Percentiles rank a stretch among this genome's conserved stretches.
These are phyloP conservation scores for Suhomyces wounanorum DNA, from an alignment of 1,139 yeast species.

Conservation along the genomic window DNA sequence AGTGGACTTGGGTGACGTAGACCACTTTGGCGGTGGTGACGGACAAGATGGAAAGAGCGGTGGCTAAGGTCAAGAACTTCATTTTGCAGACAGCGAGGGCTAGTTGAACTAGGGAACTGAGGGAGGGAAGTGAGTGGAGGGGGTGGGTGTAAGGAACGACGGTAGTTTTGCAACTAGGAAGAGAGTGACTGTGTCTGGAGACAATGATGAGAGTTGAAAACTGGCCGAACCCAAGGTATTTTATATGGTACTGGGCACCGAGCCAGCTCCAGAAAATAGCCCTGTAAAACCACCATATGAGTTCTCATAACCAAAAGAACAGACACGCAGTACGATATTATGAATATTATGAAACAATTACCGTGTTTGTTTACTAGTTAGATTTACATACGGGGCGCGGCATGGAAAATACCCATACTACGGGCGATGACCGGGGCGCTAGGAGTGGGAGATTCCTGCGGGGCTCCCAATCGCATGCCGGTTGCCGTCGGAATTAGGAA, in stretches of 20 bases:
- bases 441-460: background rate
- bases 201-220: background rate
- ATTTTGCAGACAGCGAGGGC: slow-evolving; percentile 12
- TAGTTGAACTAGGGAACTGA: slow-evolving; percentile 1
- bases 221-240: background rate
- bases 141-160: slow-evolving; percentile 7
- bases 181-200: slow-evolving; percentile 10
- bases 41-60: slow-evolving; percentile 19
- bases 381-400: background rate
- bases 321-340: slow-evolving; percentile 1
- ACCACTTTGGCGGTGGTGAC: slow-evolving; percentile 25
- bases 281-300: background rate
- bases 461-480: background rate
- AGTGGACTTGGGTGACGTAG: slow-evolving; percentile 28
- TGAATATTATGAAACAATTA: slow-evolving; percentile 2
- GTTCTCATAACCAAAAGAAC: background rate
- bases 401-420: background rate
- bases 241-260: background rate
- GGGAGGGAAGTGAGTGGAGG: background rate
- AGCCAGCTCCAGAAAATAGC: slow-evolving; percentile 1
- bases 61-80: slow-evolving; percentile 23
- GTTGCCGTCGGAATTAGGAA: background rate
- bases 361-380: slow-evolving; percentile 1
- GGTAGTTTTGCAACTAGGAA: slow-evolving; percentile 2
- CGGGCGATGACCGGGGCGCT: background rate